Percentiles rank a stretch among this genome's conserved stretches.
Evolutionary conservation across 352 stramenopile species (phyloP).

Genomic region (Globisporangium acanthophoron): DNA sequence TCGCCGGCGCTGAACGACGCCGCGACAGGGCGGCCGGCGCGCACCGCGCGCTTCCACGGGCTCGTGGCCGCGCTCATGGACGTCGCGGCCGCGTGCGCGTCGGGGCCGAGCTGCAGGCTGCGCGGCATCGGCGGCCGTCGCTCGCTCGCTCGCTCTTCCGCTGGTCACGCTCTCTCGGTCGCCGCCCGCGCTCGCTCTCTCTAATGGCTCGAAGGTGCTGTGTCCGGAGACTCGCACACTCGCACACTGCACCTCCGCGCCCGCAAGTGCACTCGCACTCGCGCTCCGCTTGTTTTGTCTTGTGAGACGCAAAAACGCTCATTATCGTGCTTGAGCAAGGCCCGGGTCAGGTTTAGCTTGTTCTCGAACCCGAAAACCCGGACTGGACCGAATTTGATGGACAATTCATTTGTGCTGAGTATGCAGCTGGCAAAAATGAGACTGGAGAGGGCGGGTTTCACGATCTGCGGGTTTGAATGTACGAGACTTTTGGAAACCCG

Average conservation of each 20-base stretch:
- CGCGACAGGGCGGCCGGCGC: constrained; percentile 8
- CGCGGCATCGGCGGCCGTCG: constrained; percentile 4
- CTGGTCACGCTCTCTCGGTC: neutral
- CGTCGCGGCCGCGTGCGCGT: constrained; percentile 1
- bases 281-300: too few relatives aligned
- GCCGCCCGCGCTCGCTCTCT: neutral
- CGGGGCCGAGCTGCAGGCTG: constrained; percentile 9
- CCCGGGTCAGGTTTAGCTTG: too few relatives aligned
- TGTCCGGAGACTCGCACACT: too few relatives aligned
- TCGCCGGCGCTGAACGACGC: constrained; percentile 21
- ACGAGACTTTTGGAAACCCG: too few relatives aligned
- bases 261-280: too few relatives aligned
- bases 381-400: too few relatives aligned
- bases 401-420: neutral
- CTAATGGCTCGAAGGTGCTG: neutral
- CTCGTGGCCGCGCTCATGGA: constrained; percentile 8
- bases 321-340: too few relatives aligned
- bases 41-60: constrained; percentile 6
- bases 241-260: too few relatives aligned
- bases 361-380: too few relatives aligned
- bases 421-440: neutral
- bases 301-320: too few relatives aligned
- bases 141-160: neutral
- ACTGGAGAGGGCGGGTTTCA: neutral
- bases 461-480: too few relatives aligned